These are phyloP conservation scores for Friedmanniomyces simplex DNA, from an alignment of 495 filamentous ascomycete species.

Conservation along the genomic window DNA sequence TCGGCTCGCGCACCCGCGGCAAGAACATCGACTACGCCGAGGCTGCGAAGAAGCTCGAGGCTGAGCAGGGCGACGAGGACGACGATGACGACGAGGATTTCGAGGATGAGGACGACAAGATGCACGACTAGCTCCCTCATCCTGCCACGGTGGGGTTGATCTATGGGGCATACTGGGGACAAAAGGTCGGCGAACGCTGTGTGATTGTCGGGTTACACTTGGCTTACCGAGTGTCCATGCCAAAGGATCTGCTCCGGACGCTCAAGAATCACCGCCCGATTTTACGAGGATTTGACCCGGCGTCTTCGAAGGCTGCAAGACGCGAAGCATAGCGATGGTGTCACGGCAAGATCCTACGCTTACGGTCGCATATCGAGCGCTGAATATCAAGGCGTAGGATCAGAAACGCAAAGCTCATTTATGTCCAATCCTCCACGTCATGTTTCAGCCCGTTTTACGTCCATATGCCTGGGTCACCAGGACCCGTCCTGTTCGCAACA, in stretches of 20 bases:
- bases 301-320: not conserved
- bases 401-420: too few relatives aligned
- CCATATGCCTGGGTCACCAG: too few relatives aligned
- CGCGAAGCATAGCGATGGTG: not conserved
- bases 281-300: not conserved
- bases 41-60: conserved; percentile 28
- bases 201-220: too few relatives aligned
- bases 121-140: conserved; percentile 22
- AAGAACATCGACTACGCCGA: conserved; percentile 36
- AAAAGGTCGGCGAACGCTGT: too few relatives aligned
- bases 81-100: conserved; percentile 30
- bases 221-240: too few relatives aligned
- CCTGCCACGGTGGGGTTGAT: not conserved
- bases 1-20: conserved; percentile 75
- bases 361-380: too few relatives aligned
- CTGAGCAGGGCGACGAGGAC: conserved; percentile 32
- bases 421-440: too few relatives aligned
- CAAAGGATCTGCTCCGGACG: too few relatives aligned
- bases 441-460: too few relatives aligned
- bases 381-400: not conserved
- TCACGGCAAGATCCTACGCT: not conserved
- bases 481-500: too few relatives aligned
- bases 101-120: conserved; percentile 31
- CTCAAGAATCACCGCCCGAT: too few relatives aligned
- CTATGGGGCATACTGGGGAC: too few relatives aligned